Evolutionary conservation across 441 rosid genomes (phyloP).

Genomic region (Syzygium syzygioides): DNA sequence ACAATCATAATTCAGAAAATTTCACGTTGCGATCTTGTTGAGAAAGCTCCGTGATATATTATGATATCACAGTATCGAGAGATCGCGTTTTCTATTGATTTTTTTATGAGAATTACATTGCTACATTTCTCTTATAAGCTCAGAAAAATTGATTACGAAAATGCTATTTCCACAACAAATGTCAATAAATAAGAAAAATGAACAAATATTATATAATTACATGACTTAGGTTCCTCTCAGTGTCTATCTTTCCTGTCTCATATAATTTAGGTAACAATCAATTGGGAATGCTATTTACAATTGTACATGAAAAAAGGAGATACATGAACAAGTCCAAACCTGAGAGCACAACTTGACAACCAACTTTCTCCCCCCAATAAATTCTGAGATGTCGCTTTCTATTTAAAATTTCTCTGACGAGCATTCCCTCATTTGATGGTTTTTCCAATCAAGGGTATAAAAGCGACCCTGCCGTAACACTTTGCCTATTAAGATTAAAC

Average conservation of each 20-base stretch:
- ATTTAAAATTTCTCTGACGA: not conserved
- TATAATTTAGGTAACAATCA: not conserved
- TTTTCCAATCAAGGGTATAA: not conserved
- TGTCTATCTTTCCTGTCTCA: not conserved
- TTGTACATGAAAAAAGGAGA: not conserved
- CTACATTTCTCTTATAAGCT: not conserved
- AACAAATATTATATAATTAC: not conserved
- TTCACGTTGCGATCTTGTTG: not conserved
- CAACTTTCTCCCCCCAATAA: not conserved
- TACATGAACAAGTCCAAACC: not conserved
- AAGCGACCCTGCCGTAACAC: not conserved
- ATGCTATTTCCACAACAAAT: not conserved
- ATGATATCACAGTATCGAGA: not conserved
- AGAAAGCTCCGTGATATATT: not conserved
- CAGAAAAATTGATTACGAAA: not conserved
- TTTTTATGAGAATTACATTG: not conserved
- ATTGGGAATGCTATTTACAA: not conserved
- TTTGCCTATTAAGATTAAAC: not conserved
- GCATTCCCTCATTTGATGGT: not conserved
- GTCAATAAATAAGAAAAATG: not conserved
- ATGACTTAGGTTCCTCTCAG: not conserved
- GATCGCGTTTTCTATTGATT: not conserved
- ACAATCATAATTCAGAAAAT: not conserved
- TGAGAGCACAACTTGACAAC: not conserved
- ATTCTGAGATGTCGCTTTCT: not conserved